A percentile compares a stretch with the other conserved stretches of the same genome.
These are phyloP conservation scores for Populus nigra DNA, from an alignment of 345 rosid genomes.

Conservation along the genomic window DNA sequence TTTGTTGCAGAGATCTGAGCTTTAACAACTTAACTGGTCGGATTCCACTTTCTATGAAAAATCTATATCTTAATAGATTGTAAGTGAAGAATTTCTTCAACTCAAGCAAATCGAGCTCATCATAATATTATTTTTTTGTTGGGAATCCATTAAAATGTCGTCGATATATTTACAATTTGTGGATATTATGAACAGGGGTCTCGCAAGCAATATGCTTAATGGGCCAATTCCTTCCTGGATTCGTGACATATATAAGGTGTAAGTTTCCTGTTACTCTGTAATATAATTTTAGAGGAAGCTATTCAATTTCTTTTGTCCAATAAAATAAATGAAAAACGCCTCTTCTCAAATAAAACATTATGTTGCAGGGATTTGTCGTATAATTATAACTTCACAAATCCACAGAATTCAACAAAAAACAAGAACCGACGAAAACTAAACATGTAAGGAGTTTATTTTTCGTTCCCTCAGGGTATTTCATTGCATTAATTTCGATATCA, in stretches of 20 bases:
- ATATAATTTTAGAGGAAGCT: too few relatives aligned
- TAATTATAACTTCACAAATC: neutral
- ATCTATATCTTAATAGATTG: too few relatives aligned
- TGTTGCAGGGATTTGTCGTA: constrained; percentile 1
- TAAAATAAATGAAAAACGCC: neutral
- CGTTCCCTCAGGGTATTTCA: neutral
- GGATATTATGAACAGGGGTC: constrained; percentile 5
- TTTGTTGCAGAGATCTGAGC: neutral
- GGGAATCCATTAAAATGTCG: neutral
- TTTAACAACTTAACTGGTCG: constrained; percentile 4
- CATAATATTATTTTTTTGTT: neutral
- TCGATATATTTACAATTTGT: too few relatives aligned
- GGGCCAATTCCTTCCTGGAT: constrained; percentile 4
- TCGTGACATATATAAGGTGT: neutral
- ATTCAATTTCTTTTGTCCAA: too few relatives aligned
- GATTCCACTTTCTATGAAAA: neutral
- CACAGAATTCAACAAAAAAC: too few relatives aligned
- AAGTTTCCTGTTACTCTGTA: too few relatives aligned
- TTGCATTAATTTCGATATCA: too few relatives aligned
- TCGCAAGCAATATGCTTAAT: constrained; percentile 14
- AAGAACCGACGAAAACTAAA: neutral
- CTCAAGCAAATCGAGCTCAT: too few relatives aligned
- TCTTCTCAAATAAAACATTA: neutral
- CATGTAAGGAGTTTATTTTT: neutral
- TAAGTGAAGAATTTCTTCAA: too few relatives aligned